A percentile compares a stretch with the other conserved stretches of the same genome.
Evolutionary conservation across 257 asterid species (phyloP).

Genomic region (Agastache rugosa): DNA sequence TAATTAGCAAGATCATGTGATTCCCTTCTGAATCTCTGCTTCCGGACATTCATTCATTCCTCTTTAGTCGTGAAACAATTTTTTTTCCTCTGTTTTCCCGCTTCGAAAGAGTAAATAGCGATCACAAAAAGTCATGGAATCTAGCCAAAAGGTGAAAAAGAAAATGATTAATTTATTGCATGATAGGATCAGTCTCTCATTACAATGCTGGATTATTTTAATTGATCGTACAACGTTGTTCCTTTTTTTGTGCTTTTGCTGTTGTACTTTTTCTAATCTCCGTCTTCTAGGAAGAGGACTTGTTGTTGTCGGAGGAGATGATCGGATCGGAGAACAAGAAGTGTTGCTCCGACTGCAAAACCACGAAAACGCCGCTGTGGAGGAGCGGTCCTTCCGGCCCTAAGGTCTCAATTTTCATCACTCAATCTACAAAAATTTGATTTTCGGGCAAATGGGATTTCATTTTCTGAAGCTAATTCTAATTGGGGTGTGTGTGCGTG

Average conservation of each 20-base stretch:
- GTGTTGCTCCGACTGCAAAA: constrained; percentile 63
- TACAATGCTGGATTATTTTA: not conserved
- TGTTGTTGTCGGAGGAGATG: constrained; percentile 31
- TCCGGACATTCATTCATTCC: not conserved
- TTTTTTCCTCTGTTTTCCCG: not conserved
- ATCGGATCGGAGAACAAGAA: constrained; percentile 33
- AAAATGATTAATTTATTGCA: not conserved
- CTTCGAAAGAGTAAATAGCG: constrained; percentile 10
- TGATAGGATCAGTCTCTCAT: not conserved
- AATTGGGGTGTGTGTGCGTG: not conserved
- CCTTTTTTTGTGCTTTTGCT: not conserved
- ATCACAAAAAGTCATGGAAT: constrained; percentile 42
- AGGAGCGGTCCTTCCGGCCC: constrained; percentile 81
- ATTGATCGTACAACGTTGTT: not conserved
- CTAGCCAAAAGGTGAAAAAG: constrained; percentile 45
- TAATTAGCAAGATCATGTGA: constrained; percentile 2
- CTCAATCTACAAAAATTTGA: not conserved
- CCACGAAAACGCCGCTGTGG: constrained; percentile 82
- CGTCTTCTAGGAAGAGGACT: constrained; percentile 45
- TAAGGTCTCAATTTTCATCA: constrained; percentile 46
- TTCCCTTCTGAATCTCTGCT: not conserved
- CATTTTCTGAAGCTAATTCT: not conserved
- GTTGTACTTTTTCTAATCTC: not conserved
- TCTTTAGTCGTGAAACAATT: not conserved
- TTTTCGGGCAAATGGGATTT: constrained; percentile 8